Conservation (phyloP, 805 yeast genomes). For the Cyberlindnera veronae region DNA sequence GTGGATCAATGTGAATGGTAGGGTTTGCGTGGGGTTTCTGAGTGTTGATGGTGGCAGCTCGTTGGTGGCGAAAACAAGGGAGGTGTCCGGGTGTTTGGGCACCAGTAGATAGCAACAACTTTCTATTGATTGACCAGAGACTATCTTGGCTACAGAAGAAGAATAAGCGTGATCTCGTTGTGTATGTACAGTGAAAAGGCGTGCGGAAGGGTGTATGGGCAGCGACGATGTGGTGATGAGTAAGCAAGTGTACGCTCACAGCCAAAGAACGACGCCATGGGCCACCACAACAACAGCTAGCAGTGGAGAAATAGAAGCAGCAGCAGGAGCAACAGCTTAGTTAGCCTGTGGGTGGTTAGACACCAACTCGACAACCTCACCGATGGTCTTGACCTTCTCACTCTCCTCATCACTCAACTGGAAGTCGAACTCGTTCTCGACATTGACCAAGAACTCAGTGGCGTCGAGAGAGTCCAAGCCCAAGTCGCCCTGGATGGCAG, state of each 20-base stretch:
- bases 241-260: too few species aligned
- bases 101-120: not conserved
- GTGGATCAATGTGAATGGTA: not conserved
- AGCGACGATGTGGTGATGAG: too few species aligned
- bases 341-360: constrained; percentile 54
- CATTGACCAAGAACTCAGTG: constrained; percentile 92
- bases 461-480: constrained; percentile 94
- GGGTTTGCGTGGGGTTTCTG: not conserved
- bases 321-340: not conserved
- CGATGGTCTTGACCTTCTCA: constrained; percentile 89
- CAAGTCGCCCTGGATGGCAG: constrained; percentile 50
- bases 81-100: constrained; percentile 1
- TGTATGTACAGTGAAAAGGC: not conserved
- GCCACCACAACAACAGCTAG: too few species aligned
- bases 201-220: too few species aligned
- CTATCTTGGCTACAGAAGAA: not conserved
- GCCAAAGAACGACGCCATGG: too few species aligned
- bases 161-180: not conserved
- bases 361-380: constrained; percentile 88
- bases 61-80: constrained; percentile 1
- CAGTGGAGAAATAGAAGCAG: not conserved
- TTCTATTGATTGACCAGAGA: not conserved
- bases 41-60: not conserved
- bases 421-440: constrained; percentile 88
- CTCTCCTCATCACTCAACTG: constrained; percentile 88